A percentile compares a stretch with the other conserved stretches of the same genome.
These are phyloP conservation scores for Trichoderma simmonsii DNA, from an alignment of 2,329 filamentous ascomycete species.

Conservation along the genomic window DNA sequence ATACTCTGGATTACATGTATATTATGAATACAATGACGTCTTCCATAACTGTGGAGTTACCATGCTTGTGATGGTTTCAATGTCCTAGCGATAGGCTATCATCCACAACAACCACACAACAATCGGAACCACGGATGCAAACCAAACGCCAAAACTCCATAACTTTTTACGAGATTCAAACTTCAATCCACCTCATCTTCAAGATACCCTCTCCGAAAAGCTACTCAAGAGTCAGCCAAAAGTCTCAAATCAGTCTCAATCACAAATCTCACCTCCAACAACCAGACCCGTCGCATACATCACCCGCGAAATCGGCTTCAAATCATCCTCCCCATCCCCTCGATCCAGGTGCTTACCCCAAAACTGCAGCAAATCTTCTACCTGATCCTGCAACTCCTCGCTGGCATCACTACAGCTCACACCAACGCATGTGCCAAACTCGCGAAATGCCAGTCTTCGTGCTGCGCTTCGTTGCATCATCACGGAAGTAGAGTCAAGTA, in stretches of 20 bases:
- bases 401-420: slow-evolving; percentile 39
- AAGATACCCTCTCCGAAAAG: slow-evolving; percentile 13
- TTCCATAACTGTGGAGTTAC: background rate
- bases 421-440: slow-evolving; percentile 53
- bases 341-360: slow-evolving; percentile 35
- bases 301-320: slow-evolving; percentile 52
- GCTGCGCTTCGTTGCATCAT: slow-evolving; percentile 26
- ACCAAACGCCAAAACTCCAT: background rate
- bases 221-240: slow-evolving; percentile 12
- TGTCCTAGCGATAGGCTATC: rapidly evolving
- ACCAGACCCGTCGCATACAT: slow-evolving; percentile 57
- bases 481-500: slow-evolving; percentile 23
- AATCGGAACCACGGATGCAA: no score
- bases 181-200: background rate
- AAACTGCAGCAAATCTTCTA: slow-evolving; percentile 31
- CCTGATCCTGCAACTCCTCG: slow-evolving; percentile 29
- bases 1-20: background rate
- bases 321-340: slow-evolving; percentile 32
- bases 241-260: background rate
- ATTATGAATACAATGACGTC: background rate
- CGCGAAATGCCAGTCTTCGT: slow-evolving; percentile 48
- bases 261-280: slow-evolving; percentile 48
- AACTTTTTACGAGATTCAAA: background rate
- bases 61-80: background rate
- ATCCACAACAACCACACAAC: no score